Conservation (phyloP, 768 basidiomycete genomes). For the Calocera cornea region DNA sequence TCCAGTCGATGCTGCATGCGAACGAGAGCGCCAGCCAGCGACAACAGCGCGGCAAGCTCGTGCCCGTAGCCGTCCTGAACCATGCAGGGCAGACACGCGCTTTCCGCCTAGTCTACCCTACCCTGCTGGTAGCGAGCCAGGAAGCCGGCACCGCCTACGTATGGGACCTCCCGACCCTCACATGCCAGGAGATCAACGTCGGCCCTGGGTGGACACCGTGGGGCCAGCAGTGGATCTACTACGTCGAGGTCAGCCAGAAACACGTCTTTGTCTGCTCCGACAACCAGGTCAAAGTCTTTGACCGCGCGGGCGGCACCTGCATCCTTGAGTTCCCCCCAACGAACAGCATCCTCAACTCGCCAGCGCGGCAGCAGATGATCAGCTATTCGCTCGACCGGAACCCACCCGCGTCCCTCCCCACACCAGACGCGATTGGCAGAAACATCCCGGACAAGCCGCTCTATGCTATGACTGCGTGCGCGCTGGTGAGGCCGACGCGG, state of each 20-base stretch:
- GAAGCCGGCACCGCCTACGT: constrained; percentile 34
- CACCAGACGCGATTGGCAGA: neutral
- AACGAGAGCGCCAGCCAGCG: neutral
- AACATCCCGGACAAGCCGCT: neutral
- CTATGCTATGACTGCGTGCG: neutral
- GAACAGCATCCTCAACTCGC: neutral
- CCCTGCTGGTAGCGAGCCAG: constrained; percentile 37
- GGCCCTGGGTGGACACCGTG: constrained; percentile 6
- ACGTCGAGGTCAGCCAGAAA: constrained; percentile 49
- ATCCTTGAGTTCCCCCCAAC: constrained; percentile 1
- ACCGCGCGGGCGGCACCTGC: neutral
- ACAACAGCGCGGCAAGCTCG: constrained; percentile 9
- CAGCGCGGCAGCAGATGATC: neutral
- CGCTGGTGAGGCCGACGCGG: neutral
- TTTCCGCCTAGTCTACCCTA: constrained; percentile 56
- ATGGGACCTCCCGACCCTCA: constrained; percentile 47
- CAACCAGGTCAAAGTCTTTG: constrained; percentile 38
- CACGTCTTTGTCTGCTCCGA: constrained; percentile 49
- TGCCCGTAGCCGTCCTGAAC: constrained; percentile 44
- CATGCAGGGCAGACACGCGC: constrained; percentile 36
- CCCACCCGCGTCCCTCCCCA: neutral
- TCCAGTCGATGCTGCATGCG: neutral
- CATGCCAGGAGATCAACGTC: constrained; percentile 21
- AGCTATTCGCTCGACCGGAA: neutral
- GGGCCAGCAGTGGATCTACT: constrained; percentile 34